Evolutionary conservation across 495 filamentous ascomycete genomes (phyloP), one percentile per base, ranked within the genome.

Genomic region (Hapsidospora chrysogenum): DNA sequence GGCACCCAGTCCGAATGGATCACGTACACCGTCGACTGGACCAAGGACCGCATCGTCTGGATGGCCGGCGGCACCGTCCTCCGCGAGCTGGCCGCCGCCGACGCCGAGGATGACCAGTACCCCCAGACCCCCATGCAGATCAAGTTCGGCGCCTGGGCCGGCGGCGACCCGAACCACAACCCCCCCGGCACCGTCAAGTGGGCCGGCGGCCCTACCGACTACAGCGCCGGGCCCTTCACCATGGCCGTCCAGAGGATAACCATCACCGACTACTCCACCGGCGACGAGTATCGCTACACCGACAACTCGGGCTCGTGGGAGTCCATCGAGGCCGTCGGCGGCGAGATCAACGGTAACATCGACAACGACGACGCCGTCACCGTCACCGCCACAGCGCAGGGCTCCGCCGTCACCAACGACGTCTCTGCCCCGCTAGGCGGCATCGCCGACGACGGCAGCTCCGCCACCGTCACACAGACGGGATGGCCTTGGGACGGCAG

Each of bases 21-120:
- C 60, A 94, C 76, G 38, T 97, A 95, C 56, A 80, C 73, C n/a
- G 74, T 92, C 41, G 73, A 85, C 54, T 97, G 89, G 89, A 81
- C 76, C 5, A 46, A 70, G 4, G 65, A 78, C 18, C 69, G 72
- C 42, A 68, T 92, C 30, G 61, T 82, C 25, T 97, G 89, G 87
- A 74, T 68, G 46, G 74, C 93, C 38, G 83, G 85, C 43, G 76
- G 74, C 26, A 57, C 54, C 1, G 57, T 76, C 14, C 66, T 87
- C 30, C 73, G 89, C 30, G 78, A 76, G 2, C 57, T 94, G 17
- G 51, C 46, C 22, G 55, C 53, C 34, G 46, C 58, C 39, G 71
- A 76, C 14, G 70, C 74, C 35, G 68, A 63, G 18, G 61, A 60
- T 31, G 62, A 63, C 34, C 74, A 80, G 49, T 97, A 80, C 54